Conservation (phyloP, 108 stramenopile species). For the Fistulifera pelliculosa region DNA sequence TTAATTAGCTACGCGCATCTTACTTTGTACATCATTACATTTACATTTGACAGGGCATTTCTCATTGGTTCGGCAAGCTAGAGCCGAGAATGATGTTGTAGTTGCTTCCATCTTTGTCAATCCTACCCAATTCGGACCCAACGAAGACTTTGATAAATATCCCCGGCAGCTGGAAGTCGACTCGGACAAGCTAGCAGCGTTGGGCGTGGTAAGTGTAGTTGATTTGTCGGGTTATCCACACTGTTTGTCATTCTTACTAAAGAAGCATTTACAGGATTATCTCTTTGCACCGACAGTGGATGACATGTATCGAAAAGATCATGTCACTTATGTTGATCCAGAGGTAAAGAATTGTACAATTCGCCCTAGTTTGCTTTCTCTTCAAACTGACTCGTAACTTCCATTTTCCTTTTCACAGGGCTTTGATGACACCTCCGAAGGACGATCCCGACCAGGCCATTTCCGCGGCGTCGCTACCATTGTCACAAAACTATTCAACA, state of each 20-base stretch:
- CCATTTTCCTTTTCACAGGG: conserved; percentile 20
- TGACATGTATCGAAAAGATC: conserved; percentile 70
- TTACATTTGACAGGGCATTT: conserved; percentile 45
- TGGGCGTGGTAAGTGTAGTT: conserved; percentile 54
- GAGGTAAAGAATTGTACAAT: conserved; percentile 11
- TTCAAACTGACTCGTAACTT: background rate
- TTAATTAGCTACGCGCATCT: background rate
- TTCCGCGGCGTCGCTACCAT: conserved; percentile 97
- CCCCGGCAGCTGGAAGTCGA: conserved; percentile 87
- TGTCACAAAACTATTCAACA: conserved; percentile 96
- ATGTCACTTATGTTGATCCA: conserved; percentile 62
- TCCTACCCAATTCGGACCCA: conserved; percentile 90
- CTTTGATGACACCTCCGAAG: conserved; percentile 79
- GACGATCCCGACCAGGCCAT: conserved; percentile 77
- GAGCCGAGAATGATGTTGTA: conserved; percentile 73
- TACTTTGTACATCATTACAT: background rate
- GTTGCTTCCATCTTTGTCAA: conserved; percentile 96
- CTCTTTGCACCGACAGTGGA: conserved; percentile 62
- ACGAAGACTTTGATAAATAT: conserved; percentile 94
- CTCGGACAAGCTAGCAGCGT: conserved; percentile 38
- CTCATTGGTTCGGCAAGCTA: conserved; percentile 61
- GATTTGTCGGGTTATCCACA: background rate
- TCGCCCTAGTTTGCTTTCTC: background rate
- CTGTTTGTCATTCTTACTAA: background rate
- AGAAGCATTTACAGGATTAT: conserved; percentile 39